Base-by-base conservation (phyloP, 1,139 yeast species). In the Hanseniaspora uvarum region DNA sequence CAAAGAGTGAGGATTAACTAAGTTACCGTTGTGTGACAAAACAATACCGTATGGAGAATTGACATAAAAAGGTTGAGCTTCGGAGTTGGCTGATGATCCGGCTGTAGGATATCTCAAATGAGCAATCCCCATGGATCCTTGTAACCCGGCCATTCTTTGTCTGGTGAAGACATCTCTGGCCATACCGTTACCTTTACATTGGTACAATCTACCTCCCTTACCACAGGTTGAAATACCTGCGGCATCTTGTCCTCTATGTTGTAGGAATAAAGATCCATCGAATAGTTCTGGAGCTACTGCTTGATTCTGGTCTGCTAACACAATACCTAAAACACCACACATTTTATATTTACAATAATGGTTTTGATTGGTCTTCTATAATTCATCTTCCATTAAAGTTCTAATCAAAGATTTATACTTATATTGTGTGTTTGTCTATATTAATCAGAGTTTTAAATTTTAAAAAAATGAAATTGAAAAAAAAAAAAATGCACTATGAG, bases 191-290 rank as follows among this genome's bases (percentile, higher is more conserved):
- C 99, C 99, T 71, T 92, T 92, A 70, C 97, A 92, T 71, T 92
- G 97, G 72, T 87, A 89, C 56, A 94, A 77, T 57, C 98, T 77
- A 59, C 98, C 99, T 59, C 89, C 81, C 52, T 86, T 74, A 52
- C 96, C 98, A 69, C 96, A 88, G 12, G 98, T 94, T 41, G 87
- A 94, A 57, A 92, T 89, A 59, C 99, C 99, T n/a, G 97, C 96
- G 12, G 99, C 99, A 68, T 92, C 99, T 70, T 92, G 99, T 47
- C 99, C 99, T 65, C 99, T 79, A 67, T 92, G 99, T 68, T 92
- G 99, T 59, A 92, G 74, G 67, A 84, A 92, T 74, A 88, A 81
- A 59, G 94, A 86, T 19, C 96, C 96, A 68, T 92, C 98, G 58
- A 87, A 82, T 55, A 92, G 74, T 66, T 89, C 97, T 10, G 95